Evolutionary conservation across 257 asterid genomes (phyloP).

Genomic region (Coffea canephora): DNA sequence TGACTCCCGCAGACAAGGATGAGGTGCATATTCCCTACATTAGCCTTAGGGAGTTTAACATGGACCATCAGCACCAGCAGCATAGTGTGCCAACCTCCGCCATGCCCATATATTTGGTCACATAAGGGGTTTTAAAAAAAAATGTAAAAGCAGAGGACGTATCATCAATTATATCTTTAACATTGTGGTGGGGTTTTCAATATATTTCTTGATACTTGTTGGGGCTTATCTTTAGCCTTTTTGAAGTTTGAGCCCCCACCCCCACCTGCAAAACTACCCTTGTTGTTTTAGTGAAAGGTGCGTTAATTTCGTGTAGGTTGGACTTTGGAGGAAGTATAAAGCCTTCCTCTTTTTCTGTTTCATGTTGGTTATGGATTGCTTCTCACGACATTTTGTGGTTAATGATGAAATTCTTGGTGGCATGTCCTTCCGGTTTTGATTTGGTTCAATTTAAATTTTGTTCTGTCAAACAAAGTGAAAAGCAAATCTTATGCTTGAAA

Average conservation of each 20-base stretch:
- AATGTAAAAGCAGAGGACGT: neutral
- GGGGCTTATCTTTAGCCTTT: neutral
- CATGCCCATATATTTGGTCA: constrained; percentile 80
- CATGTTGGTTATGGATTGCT: neutral
- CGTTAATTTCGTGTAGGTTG: neutral
- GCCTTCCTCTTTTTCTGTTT: neutral
- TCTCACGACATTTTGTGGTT: neutral
- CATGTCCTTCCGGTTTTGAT: neutral
- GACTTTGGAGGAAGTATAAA: neutral
- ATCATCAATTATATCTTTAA: neutral
- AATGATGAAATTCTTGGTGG: neutral
- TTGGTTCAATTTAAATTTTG: too few species aligned
- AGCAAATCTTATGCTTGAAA: neutral
- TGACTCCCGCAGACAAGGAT: constrained; percentile 33
- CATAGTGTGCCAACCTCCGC: constrained; percentile 40
- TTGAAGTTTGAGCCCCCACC: neutral
- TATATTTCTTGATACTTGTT: neutral
- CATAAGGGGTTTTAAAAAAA: constrained; percentile 22
- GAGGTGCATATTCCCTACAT: constrained; percentile 58
- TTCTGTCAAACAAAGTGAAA: neutral
- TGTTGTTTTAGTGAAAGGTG: neutral
- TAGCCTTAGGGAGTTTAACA: constrained; percentile 63
- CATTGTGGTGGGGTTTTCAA: neutral
- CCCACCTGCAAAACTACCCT: neutral
- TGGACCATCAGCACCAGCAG: constrained; percentile 38